A percentile compares a stretch with the other conserved stretches of the same genome.
phyloP scores from a whole-genome alignment of 768 basidiomycete genomes.

The Lentinula sp. region DNA sequence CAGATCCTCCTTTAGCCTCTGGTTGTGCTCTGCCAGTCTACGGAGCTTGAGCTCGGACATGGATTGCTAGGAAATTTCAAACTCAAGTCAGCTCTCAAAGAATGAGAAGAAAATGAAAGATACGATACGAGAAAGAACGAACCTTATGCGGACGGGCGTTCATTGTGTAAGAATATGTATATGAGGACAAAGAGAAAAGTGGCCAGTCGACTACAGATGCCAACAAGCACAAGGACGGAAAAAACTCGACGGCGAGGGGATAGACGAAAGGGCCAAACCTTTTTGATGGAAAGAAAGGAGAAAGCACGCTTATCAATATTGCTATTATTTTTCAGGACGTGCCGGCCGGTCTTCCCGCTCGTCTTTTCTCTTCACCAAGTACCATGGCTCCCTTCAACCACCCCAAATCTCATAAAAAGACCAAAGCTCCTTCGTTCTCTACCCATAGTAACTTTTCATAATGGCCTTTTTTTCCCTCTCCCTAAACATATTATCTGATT shows the following conservation, averaged over 20 bases:
- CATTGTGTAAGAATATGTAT: conserved; percentile 32
- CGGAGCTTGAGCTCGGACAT: conserved; percentile 84
- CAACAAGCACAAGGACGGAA: not conserved
- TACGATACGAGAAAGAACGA: conserved; percentile 12
- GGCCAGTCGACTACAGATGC: not conserved
- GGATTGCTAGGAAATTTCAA: conserved; percentile 50
- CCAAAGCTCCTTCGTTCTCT: not conserved
- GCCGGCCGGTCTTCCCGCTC: not conserved
- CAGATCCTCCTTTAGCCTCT: conserved; percentile 47
- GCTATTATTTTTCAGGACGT: not conserved
- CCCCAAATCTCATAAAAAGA: not conserved
- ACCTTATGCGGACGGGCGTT: conserved; percentile 72
- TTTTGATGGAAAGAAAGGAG: conserved; percentile 6
- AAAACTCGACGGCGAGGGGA: conserved; percentile 1
- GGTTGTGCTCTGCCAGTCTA: conserved; percentile 70
- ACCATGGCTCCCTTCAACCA: not conserved
- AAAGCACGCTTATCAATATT: not conserved
- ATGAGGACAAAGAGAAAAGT: not conserved
- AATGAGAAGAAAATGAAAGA: not conserved
- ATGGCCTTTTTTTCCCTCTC: not conserved
- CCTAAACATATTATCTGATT: not conserved
- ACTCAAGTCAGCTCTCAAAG: not conserved
- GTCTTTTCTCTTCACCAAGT: not conserved
- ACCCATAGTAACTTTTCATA: not conserved
- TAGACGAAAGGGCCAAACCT: conserved; percentile 1